Percentiles rank a stretch among this genome's conserved stretches.
These are phyloP conservation scores for Trichoderma atroviride DNA, from an alignment of 2,329 filamentous ascomycete species.

Conservation along the genomic window DNA sequence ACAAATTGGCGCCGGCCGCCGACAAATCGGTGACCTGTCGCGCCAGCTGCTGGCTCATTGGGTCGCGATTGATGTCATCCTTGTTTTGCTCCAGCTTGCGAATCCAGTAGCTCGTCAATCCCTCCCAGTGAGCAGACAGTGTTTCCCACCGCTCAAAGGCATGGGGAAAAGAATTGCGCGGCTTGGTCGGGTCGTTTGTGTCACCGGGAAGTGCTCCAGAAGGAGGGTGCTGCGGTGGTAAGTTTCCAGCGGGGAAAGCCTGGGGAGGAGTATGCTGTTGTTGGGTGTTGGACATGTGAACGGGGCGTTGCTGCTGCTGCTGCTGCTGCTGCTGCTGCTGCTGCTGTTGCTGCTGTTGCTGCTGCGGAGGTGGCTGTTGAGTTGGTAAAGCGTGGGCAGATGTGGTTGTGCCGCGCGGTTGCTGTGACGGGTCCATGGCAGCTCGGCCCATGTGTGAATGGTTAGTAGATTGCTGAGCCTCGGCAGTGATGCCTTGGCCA, in stretches of 20 bases:
- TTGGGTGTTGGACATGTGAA: constrained; percentile 21
- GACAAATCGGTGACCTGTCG: constrained; percentile 97
- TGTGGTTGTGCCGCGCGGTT: constrained; percentile 27
- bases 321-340: constrained; percentile 21
- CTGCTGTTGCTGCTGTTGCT: constrained; percentile 25
- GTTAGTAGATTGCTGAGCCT: constrained; percentile 40
- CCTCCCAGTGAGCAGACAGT: constrained; percentile 96
- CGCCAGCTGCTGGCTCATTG: constrained; percentile 83
- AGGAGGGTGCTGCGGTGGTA: constrained; percentile 27
- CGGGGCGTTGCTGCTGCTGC: constrained; percentile 26
- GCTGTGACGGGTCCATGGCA: constrained; percentile 34
- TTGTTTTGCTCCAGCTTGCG: constrained; percentile 88
- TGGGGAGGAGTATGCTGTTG: constrained; percentile 26
- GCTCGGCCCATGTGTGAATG: constrained; percentile 38
- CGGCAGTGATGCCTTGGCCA: constrained; percentile 38
- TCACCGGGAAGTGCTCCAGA: constrained; percentile 31
- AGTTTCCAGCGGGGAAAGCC: constrained; percentile 24
- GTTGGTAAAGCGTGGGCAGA: constrained; percentile 32
- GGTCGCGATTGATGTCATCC: constrained; percentile 79
- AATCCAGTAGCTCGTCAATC: constrained; percentile 96
- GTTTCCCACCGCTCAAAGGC: constrained; percentile 98
- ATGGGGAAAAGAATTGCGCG: constrained; percentile 82
- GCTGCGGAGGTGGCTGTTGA: constrained; percentile 22
- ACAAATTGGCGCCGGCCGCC: constrained; percentile 92
- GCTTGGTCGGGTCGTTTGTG: constrained; percentile 37